Evolutionary conservation across 805 yeast species (phyloP).

Genomic region (Clavispora carvajalis): DNA sequence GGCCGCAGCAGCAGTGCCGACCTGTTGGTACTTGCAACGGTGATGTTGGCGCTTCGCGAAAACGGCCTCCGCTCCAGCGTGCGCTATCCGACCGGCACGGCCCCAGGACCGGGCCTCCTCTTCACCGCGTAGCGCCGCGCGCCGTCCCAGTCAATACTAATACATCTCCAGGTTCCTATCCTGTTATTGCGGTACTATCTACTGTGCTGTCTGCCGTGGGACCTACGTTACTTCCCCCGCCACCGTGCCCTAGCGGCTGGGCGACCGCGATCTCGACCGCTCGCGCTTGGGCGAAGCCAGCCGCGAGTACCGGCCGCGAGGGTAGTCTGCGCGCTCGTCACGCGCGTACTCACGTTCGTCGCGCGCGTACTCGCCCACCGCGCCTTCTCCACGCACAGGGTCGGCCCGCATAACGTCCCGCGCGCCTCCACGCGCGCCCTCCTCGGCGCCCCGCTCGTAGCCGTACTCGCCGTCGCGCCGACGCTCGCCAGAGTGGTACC

Average conservation of each 20-base stretch:
- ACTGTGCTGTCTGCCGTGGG: no score
- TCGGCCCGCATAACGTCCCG: no score
- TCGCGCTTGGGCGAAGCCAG: slow-evolving; percentile 31
- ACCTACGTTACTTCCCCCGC: no score
- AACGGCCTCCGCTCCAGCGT: slow-evolving; percentile 21
- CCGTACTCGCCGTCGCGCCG: slow-evolving; percentile 8
- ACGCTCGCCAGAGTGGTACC: slow-evolving; percentile 12
- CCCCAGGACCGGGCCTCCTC: background rate
- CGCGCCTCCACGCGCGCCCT: slow-evolving; percentile 12
- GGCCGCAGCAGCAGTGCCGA: slow-evolving; percentile 19
- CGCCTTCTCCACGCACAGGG: no score
- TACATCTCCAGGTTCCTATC: no score
- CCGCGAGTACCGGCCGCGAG: slow-evolving; percentile 24
- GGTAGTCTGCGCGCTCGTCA: slow-evolving; percentile 15
- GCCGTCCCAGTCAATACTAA: no score
- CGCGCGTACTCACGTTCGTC: slow-evolving; percentile 5
- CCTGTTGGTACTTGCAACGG: slow-evolving; percentile 26
- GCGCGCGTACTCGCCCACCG: no score
- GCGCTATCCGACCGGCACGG: background rate
- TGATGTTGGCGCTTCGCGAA: slow-evolving; percentile 30
- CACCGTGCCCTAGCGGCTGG: slow-evolving; percentile 15
- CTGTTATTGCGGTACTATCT: no score
- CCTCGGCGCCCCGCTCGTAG: slow-evolving; percentile 12
- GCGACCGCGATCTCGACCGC: slow-evolving; percentile 35
- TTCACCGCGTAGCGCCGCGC: background rate